These are phyloP conservation scores for Cenococcum geophilum DNA, from an alignment of 495 filamentous ascomycete genomes.

Conservation along the genomic window DNA sequence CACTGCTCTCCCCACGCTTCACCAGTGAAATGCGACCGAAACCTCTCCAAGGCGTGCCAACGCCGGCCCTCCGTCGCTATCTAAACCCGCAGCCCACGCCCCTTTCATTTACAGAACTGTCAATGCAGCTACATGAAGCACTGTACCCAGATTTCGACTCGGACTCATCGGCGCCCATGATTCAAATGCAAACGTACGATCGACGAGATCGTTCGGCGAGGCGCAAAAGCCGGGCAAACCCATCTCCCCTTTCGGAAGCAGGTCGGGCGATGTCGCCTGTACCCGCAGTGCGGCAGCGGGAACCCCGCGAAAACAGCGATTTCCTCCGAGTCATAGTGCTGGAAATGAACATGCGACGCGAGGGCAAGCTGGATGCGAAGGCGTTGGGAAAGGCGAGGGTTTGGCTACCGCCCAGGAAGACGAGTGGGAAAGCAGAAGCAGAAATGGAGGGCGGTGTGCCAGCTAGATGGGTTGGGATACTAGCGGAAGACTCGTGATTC, in stretches of 20 bases:
- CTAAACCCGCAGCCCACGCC: constrained; percentile 67
- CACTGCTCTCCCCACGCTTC: constrained; percentile 72
- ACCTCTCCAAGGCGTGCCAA: constrained; percentile 66
- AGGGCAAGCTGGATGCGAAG: constrained; percentile 81
- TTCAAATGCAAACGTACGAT: constrained; percentile 40
- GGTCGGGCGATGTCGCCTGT: constrained; percentile 20
- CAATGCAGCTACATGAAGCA: constrained; percentile 47
- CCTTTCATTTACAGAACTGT: constrained; percentile 57
- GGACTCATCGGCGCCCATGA: constrained; percentile 30
- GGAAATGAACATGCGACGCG: constrained; percentile 94
- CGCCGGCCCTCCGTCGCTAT: constrained; percentile 83
- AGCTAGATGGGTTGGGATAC: constrained; percentile 19
- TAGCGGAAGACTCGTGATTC: constrained; percentile 9
- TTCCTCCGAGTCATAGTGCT: constrained; percentile 91
- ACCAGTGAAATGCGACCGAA: constrained; percentile 84
- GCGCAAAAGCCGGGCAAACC: constrained; percentile 11
- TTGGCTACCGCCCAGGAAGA: constrained; percentile 75
- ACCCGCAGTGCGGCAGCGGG: constrained; percentile 64
- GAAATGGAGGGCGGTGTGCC: constrained; percentile 16
- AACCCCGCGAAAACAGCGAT: constrained; percentile 86
- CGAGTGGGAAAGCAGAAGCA: constrained; percentile 2
- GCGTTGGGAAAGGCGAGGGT: constrained; percentile 75
- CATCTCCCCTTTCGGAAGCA: constrained; percentile 33
- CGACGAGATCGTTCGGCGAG: constrained; percentile 21
- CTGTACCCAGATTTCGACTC: constrained; percentile 12